Percentiles rank a stretch among this genome's conserved stretches.
Evolutionary conservation across 371 early-diverging fungal species (phyloP).

Genomic region (Fennellomyces sp.): DNA sequence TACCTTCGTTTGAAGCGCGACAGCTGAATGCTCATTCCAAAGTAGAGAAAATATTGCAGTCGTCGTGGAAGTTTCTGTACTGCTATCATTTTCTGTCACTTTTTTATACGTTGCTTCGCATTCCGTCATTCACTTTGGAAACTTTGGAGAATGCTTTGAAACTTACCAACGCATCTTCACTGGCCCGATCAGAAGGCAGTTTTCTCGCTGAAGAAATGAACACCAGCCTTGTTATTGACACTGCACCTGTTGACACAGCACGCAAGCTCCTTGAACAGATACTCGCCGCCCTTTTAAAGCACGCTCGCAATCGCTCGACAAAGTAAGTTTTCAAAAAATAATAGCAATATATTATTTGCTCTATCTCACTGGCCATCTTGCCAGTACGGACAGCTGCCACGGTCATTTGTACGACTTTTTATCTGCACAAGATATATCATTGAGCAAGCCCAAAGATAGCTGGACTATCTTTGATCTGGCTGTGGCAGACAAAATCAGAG

Average conservation of each 20-base stretch:
- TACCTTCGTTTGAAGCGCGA: background rate
- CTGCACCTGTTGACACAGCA: background rate
- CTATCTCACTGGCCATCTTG: background rate
- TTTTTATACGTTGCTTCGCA: background rate
- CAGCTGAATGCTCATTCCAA: background rate
- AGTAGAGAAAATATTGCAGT: slow-evolving; percentile 1
- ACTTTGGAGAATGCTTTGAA: slow-evolving; percentile 1
- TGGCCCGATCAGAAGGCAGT: background rate
- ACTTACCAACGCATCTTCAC: background rate
- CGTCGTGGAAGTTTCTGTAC: slow-evolving; percentile 10
- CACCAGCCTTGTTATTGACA: background rate
- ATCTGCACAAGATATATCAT: background rate
- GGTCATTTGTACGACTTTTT: background rate
- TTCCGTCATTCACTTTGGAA: background rate
- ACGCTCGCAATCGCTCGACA: background rate
- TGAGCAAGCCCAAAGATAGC: background rate
- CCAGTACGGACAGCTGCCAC: background rate
- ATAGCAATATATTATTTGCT: background rate
- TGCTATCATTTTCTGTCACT: slow-evolving; percentile 8
- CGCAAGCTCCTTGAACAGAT: background rate
- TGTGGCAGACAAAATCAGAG: background rate
- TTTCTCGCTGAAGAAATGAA: slow-evolving; percentile 1
- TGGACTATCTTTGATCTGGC: slow-evolving; percentile 1
- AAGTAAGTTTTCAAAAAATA: background rate
- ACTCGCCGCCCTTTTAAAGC: background rate